These are phyloP conservation scores for Knoxdaviesia capensis DNA, from an alignment of 2,329 filamentous ascomycete species.

Conservation along the genomic window DNA sequence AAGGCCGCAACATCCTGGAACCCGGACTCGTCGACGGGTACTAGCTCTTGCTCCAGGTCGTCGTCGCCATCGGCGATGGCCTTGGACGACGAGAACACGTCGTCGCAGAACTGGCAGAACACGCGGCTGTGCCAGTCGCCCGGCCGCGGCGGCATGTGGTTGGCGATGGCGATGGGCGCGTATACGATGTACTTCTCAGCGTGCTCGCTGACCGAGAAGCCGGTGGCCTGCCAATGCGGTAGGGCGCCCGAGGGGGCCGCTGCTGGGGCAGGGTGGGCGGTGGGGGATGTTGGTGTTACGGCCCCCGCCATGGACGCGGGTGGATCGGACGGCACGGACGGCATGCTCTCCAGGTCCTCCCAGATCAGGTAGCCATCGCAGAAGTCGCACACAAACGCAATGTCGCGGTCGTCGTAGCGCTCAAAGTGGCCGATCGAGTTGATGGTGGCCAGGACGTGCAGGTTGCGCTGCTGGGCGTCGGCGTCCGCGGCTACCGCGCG, in stretches of 20 bases:
- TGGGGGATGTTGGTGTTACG: constrained; percentile 4
- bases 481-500: constrained; percentile 10
- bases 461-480: constrained; percentile 4
- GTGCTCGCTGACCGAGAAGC: constrained; percentile 17
- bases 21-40: constrained; percentile 24
- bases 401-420: constrained; percentile 30
- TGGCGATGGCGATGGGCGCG: constrained; percentile 35
- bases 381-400: constrained; percentile 40
- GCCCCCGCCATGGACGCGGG: background rate
- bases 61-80: constrained; percentile 20
- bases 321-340: constrained; percentile 13
- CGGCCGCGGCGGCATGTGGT: constrained; percentile 28
- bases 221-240: constrained; percentile 32
- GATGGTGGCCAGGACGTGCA: constrained; percentile 30
- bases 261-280: constrained; percentile 4
- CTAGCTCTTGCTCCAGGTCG: constrained; percentile 28
- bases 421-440: constrained; percentile 33
- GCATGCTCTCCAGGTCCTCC: constrained; percentile 33
- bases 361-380: constrained; percentile 40
- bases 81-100: constrained; percentile 22
- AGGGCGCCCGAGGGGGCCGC: constrained; percentile 10
- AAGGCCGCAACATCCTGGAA: constrained; percentile 28
- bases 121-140: constrained; percentile 31
- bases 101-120: constrained; percentile 36
- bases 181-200: constrained; percentile 32